Evolutionary conservation across 2,329 filamentous ascomycete genomes (phyloP), one percentile per base, ranked within the genome.

Genomic region (Huntiella moniliformis): DNA sequence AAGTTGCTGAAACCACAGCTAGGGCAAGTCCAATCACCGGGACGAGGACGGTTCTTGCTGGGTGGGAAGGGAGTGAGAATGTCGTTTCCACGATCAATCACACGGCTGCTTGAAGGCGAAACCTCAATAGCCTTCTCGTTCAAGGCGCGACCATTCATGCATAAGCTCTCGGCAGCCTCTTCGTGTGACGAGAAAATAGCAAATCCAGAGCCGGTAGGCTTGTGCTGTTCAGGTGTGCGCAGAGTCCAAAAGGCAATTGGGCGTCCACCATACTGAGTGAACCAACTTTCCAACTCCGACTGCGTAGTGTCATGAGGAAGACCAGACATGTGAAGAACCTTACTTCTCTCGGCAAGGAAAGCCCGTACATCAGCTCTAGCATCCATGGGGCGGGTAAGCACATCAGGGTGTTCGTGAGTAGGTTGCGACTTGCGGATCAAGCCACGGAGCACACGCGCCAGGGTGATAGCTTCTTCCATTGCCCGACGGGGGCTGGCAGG

Each of bases 91-190:
- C 88, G 82, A 63, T 98, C 91, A 49, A 98, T 75, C 44, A 98
- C 91, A 49, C 91, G 80, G 65, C 84, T 92, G n/a, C 85, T 94
- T 6, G 88, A 96, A 7, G 91, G 91, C 4, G 91, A 95, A 49
- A 98, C 91, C 63, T 98, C 91, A 58, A 98, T 96, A 53, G 91
- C 91, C 68, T 96, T 96, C 63, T 98, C 91, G 58, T 96, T 98
- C 50, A 98, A 72, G 45, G 91, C 91, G 57, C 91, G 85, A 46
- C 91, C 91, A 58, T 98, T 98, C 91, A 98, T 98, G 68, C 91
- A 96, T 50, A 98, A 73, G 62, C 85, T 93, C 63, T 98, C 91
- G 42, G 91, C 91, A 55, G 91, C 91, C 79, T 98, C 91, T 70
- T 98, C 91, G 59, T 98, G 91, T 40, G 88, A 96, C 52, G 91